Conservation (phyloP, 345 rosid species). For the Rhizophora apiculata region DNA sequence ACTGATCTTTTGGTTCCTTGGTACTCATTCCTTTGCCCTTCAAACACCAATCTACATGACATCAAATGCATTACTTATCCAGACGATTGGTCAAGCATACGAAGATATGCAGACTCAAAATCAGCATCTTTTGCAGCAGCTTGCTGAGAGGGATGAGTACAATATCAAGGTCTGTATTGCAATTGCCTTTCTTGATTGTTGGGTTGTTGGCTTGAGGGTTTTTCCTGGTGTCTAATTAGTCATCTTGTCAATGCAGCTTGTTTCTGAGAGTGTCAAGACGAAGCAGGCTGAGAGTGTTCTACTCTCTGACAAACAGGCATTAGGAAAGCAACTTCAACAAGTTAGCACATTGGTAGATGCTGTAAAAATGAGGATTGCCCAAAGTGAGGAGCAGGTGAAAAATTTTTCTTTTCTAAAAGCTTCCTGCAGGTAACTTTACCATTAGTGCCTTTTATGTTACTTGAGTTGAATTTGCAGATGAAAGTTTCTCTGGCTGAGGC, state of each 20-base stretch:
- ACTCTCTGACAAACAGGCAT: slow-evolving; percentile 75
- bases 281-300: slow-evolving; percentile 65
- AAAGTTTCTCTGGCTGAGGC: slow-evolving; percentile 65
- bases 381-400: slow-evolving; percentile 75
- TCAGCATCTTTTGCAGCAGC: slow-evolving; percentile 79
- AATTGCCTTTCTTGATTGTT: slow-evolving; percentile 4
- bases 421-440: neutral
- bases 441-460: neutral
- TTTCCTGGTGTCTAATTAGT: neutral
- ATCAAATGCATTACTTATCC: slow-evolving; percentile 13
- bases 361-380: slow-evolving; percentile 55
- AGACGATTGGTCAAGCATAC: slow-evolving; percentile 96
- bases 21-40: neutral
- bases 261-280: slow-evolving; percentile 92
- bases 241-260: slow-evolving; percentile 56
- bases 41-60: slow-evolving; percentile 1
- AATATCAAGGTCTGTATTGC: slow-evolving; percentile 70
- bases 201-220: neutral
- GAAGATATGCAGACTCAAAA: slow-evolving; percentile 97
- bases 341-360: slow-evolving; percentile 55
- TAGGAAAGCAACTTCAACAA: slow-evolving; percentile 72
- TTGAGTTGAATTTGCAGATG: slow-evolving; percentile 51
- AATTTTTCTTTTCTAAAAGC: neutral
- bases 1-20: slow-evolving; percentile 8
- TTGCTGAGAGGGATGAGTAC: slow-evolving; percentile 84